Base-by-base conservation (phyloP, 441 rosid genomes). In the Rhodomyrtus psidioides region DNA sequence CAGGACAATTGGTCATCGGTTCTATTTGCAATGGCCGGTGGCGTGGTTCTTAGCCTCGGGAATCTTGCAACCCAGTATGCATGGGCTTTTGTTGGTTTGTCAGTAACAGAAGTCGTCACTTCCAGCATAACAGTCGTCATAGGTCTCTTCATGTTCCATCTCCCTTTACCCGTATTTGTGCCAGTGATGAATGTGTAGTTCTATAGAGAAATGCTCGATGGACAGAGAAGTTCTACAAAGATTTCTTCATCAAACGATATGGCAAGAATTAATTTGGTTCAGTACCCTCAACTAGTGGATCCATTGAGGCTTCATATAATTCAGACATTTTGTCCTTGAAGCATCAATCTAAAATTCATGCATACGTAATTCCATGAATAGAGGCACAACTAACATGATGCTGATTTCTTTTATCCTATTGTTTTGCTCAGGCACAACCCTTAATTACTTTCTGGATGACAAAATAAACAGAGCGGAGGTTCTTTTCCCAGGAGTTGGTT, bases 1-100 rank as follows among this genome's bases (percentile, higher is more conserved):
- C 90, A 95, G 99, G 95, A 93, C 57, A 96, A 96, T 88, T 95
- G 98, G 97, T 95, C 95, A 53, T 94, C 95, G 5, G 93, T 94
- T 84, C 84, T 95, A 94, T 96, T 95, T 89, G 99, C 99, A 76
- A 90, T 94, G 94, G 95, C 87, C 27, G 96, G 98, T 60, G 98
- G 98, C 55, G 42, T 93, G 53, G 92, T 92, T 84, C 95, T 95
- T 55, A 92, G 96, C 91, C 86, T 95, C 9, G 99, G 98, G 56
- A 97, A 94, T 89, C 89, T 97, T 51, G 86, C 95, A 55, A 91
- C 97, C 42, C 98, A 94, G 86, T 95, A 97, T 89, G 98, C 98
- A 53, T 93, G 93, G 93, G 96, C 98, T 83, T 93, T 92, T 88
- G 95, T 94, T 82, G 98, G 99, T 55, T 91, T 96, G 87, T 95